Evolutionary conservation across 495 filamentous ascomycete species (phyloP), one percentile per base, ranked within the genome.

Genomic region (Lentithecium fluviatile): DNA sequence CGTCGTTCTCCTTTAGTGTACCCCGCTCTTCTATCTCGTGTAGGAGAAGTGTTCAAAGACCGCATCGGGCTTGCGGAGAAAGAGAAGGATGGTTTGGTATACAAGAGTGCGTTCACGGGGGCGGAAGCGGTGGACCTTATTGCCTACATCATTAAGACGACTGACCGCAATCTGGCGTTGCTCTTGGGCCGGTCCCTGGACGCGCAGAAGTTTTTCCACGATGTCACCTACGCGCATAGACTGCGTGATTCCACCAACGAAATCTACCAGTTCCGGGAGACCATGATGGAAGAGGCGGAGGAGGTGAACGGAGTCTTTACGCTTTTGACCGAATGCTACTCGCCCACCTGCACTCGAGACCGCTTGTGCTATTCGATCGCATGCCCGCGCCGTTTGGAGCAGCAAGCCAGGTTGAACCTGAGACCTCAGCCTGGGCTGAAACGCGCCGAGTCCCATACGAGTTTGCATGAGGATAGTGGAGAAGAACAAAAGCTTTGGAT

Each of bases 401-500:
- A 99, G 73, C 93, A 97, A 65, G 90, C 92, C 24, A 80, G 93
- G 50, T 73, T 97, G 58, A 97, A 97, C 71, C 79, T 97, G 71
- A 93, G 95, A 73, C 87, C 89, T 62, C 90, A 92, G 67, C 88
- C 89, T 21, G 91, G 91, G 23, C 77, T 99, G 54, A 90, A 86
- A 71, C 82, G 90, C 37, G 87, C 91, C 58, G 88, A 91, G 43
- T 90, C 87, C 19, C 84, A 87, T 47, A 80, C 83, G 20, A 92
- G 88, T 79, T 80, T 97, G 65, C 91, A 95, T 68, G 84, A 80
- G 42, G 91, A 94, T 47, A 85, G 92, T 71, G 87, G 87, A 13
- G 93, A 97, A 70, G 91, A 97, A 67, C 94, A 97, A 74, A 97
- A 97, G 73, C 82, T 99, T 45, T 99, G 95, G 95, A 99, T 99